Conservation (phyloP, 2,329 filamentous ascomycete genomes). For the Hymenoscyphus repandus region DNA sequence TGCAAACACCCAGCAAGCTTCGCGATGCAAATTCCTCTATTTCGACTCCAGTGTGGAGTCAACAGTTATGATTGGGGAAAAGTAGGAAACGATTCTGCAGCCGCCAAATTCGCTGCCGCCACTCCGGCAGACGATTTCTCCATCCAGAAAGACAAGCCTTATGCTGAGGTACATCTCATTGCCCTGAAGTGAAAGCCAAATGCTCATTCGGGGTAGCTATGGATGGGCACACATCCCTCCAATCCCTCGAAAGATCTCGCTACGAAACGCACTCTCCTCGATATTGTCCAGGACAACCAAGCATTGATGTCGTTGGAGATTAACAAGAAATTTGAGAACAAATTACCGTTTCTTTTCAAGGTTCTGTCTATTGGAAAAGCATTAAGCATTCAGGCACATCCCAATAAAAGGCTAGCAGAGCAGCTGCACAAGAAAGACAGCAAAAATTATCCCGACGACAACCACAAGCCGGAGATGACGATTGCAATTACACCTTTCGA, state of each 20-base stretch:
- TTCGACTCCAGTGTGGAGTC: slow-evolving; percentile 84
- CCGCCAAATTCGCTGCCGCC: slow-evolving; percentile 82
- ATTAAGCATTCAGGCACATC: slow-evolving; percentile 93
- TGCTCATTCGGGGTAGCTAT: slow-evolving; percentile 42
- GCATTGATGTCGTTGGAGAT: slow-evolving; percentile 72
- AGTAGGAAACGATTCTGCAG: slow-evolving; percentile 78
- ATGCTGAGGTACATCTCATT: slow-evolving; percentile 63
- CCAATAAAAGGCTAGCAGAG: slow-evolving; percentile 91
- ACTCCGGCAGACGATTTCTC: slow-evolving; percentile 70
- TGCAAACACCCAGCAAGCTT: not conserved
- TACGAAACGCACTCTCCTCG: slow-evolving; percentile 79
- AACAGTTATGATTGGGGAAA: slow-evolving; percentile 99
- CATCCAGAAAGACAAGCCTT: slow-evolving; percentile 83
- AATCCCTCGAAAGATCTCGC: slow-evolving; percentile 86
- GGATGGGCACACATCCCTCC: slow-evolving; percentile 98
- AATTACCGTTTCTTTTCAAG: slow-evolving; percentile 95
- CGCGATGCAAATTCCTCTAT: slow-evolving; percentile 59
- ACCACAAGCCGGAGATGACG: slow-evolving; percentile 99
- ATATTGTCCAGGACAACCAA: slow-evolving; percentile 82
- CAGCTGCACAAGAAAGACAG: slow-evolving; percentile 79
- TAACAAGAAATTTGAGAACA: slow-evolving; percentile 68
- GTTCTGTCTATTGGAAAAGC: slow-evolving; percentile 94
- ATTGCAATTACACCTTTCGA: slow-evolving; percentile 96
- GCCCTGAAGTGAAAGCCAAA: not conserved
- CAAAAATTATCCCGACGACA: slow-evolving; percentile 97